Evolutionary conservation across 73 alveolate genomes (phyloP).

Genomic region (Durusdinium trenchii): DNA sequence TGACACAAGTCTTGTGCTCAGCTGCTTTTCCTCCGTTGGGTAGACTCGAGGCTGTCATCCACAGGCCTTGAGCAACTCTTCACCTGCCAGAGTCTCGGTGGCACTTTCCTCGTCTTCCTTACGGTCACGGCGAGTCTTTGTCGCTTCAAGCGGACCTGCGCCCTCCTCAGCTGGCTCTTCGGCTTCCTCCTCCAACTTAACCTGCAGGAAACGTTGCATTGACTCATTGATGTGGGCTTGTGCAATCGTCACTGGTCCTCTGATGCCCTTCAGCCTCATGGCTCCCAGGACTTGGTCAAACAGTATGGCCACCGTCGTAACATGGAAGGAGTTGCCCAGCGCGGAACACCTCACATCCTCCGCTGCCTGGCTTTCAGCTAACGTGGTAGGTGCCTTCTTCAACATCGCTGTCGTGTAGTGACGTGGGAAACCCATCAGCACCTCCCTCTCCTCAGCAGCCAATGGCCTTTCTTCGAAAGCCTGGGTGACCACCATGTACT

Average conservation of each 20-base stretch:
- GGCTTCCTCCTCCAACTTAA: background rate
- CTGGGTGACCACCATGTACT: background rate
- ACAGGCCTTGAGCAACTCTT: too few species aligned
- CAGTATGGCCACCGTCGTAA: background rate
- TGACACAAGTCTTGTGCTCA: background rate
- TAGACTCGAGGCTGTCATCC: background rate
- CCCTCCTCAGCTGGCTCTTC: background rate
- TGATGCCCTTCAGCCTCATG: background rate
- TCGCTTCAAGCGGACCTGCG: too few species aligned
- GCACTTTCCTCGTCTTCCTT: too few species aligned
- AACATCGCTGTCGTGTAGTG: background rate
- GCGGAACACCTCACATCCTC: background rate
- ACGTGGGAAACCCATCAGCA: background rate
- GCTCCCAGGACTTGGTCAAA: background rate
- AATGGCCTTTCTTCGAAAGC: background rate
- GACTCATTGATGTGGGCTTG: too few species aligned
- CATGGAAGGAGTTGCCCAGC: background rate
- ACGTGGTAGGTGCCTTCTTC: too few species aligned
- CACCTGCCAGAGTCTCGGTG: too few species aligned
- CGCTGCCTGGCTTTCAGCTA: too few species aligned
- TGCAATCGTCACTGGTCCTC: background rate
- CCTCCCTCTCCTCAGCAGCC: background rate
- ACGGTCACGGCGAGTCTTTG: too few species aligned
- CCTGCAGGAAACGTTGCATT: background rate
- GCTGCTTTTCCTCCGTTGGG: background rate